phyloP scores from a whole-genome alignment of 768 basidiomycete genomes.

The Chalciporus piperatus region DNA sequence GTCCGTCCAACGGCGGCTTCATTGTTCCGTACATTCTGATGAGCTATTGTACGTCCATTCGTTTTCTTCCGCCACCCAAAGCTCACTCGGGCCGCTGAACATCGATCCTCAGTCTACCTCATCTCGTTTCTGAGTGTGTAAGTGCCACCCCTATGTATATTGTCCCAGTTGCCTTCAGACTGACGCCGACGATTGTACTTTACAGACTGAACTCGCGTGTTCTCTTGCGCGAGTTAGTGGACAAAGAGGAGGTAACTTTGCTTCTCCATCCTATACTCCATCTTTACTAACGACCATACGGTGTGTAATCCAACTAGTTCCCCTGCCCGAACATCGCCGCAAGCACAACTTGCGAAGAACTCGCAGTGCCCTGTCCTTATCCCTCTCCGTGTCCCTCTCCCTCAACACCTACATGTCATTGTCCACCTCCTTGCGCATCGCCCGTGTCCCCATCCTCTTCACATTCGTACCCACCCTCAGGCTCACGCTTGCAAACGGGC shows the following conservation, averaged over 20 bases:
- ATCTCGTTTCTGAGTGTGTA: constrained; percentile 39
- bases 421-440: background rate
- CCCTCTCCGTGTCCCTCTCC: constrained; percentile 8
- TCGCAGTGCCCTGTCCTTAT: background rate
- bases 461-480: background rate
- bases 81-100: background rate
- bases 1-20: constrained; percentile 35
- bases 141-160: constrained; percentile 2
- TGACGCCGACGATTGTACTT: background rate
- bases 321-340: constrained; percentile 24
- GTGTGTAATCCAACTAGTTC: constrained; percentile 7
- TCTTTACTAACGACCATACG: background rate
- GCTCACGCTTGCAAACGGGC: background rate
- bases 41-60: constrained; percentile 32
- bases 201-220: constrained; percentile 29
- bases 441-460: background rate
- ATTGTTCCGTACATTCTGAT: constrained; percentile 38
- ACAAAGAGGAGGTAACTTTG: constrained; percentile 23
- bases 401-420: background rate
- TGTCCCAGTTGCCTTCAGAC: background rate
- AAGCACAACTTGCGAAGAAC: constrained; percentile 1
- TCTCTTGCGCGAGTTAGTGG: constrained; percentile 26
- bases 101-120: constrained; percentile 28
- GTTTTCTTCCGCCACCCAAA: background rate
- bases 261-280: background rate